Conservation (phyloP, 441 rosid genomes). For the Rhodomyrtus psidioides region DNA sequence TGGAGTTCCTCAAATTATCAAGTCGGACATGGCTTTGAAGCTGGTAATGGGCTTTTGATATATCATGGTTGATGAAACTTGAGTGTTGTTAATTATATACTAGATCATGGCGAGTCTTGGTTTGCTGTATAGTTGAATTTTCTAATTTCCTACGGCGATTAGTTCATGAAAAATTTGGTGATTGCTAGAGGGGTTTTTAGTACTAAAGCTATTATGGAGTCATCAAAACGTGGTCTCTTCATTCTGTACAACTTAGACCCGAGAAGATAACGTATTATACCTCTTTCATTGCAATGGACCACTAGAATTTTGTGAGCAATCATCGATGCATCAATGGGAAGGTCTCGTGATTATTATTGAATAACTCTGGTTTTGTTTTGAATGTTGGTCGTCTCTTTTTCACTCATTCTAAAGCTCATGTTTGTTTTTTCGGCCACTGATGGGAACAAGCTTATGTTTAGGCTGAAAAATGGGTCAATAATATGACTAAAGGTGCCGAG, state of each 20-base stretch:
- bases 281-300: background rate
- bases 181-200: background rate
- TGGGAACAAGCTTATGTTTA: constrained; percentile 12
- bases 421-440: background rate
- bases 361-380: background rate
- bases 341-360: background rate
- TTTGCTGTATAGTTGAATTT: background rate
- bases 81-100: background rate
- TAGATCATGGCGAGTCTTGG: background rate
- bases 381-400: background rate
- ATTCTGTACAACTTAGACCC: background rate
- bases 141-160: background rate
- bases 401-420: background rate
- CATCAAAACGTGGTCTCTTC: background rate
- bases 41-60: background rate
- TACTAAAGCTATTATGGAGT: background rate
- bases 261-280: background rate
- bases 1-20: background rate
- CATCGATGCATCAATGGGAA: background rate
- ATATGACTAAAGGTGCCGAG: constrained; percentile 40
- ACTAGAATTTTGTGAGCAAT: background rate
- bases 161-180: background rate
- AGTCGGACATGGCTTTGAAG: background rate
- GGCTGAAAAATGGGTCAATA: constrained; percentile 80
- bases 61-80: background rate